phyloP scores from a whole-genome alignment of 1,139 yeast species.

The Candida sanyaensis region DNA sequence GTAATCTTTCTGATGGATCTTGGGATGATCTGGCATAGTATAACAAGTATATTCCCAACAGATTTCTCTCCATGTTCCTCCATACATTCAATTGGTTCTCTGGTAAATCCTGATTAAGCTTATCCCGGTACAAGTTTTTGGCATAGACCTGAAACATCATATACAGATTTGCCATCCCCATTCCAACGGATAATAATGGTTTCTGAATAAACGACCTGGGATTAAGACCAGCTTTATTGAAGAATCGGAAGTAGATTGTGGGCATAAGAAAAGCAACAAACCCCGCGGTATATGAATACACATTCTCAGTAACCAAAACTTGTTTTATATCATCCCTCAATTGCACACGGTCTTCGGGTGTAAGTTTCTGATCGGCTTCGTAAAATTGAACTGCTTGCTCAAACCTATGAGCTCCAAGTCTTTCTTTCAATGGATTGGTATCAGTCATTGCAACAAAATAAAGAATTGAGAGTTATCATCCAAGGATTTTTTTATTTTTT shows the following conservation, averaged over 20 bases:
- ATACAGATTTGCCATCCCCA: conserved; percentile 30
- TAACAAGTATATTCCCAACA: conserved; percentile 35
- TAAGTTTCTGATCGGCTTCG: conserved; percentile 42
- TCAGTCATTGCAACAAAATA: not conserved
- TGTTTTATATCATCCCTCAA: conserved; percentile 33
- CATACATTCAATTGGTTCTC: conserved; percentile 25
- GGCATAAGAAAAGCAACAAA: conserved; percentile 28
- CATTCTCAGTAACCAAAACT: conserved; percentile 26
- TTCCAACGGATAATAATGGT: conserved; percentile 35
- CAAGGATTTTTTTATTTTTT: too few species aligned
- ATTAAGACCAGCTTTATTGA: conserved; percentile 7
- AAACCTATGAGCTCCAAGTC: conserved; percentile 25
- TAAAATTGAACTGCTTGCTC: conserved; percentile 41
- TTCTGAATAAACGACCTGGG: conserved; percentile 20
- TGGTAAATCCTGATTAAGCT: conserved; percentile 11
- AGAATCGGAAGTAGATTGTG: conserved; percentile 21
- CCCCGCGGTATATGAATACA: conserved; percentile 27
- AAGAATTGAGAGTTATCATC: too few species aligned
- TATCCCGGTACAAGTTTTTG: conserved; percentile 23
- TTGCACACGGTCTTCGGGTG: conserved; percentile 31
- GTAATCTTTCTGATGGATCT: conserved; percentile 29
- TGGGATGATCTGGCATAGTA: conserved; percentile 36
- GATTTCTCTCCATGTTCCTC: conserved; percentile 41
- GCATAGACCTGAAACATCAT: conserved; percentile 25
- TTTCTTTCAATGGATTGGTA: conserved; percentile 3